These are phyloP conservation scores for Porphyra umbilicalis DNA, from an alignment of 31 red algal species.

Conservation along the genomic window DNA sequence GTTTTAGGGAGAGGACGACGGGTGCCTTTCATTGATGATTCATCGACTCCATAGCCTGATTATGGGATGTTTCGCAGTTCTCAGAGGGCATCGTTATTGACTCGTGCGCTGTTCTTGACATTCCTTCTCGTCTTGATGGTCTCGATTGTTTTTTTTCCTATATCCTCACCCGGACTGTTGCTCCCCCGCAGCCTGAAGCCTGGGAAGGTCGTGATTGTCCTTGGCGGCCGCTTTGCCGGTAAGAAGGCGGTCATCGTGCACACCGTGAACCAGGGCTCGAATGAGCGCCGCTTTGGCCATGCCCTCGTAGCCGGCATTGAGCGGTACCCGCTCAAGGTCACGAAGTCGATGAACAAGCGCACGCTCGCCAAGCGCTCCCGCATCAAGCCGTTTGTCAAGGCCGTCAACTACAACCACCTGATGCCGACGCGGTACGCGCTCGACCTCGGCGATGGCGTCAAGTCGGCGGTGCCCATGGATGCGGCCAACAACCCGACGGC, in stretches of 20 bases:
- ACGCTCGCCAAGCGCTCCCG: constrained; percentile 69
- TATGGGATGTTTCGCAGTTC: too few relatives aligned
- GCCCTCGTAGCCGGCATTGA: constrained; percentile 83
- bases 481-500: constrained; percentile 54
- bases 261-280: constrained; percentile 70
- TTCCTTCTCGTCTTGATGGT: not conserved
- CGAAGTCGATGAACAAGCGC: constrained; percentile 71
- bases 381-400: constrained; percentile 80
- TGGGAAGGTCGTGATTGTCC: constrained; percentile 88
- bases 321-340: constrained; percentile 81
- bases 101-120: not conserved
- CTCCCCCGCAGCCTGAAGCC: constrained; percentile 48
- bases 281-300: constrained; percentile 73
- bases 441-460: constrained; percentile 68
- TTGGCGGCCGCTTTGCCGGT: constrained; percentile 77
- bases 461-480: constrained; percentile 29
- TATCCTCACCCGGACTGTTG: not conserved
- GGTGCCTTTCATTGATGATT: too few relatives aligned
- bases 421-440: constrained; percentile 94
- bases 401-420: constrained; percentile 93
- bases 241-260: constrained; percentile 95
- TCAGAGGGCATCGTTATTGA: not conserved
- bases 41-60: not conserved
- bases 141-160: not conserved
- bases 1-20: too few relatives aligned